Conservation (phyloP, 352 stramenopile species). For the Pythium dissotocum region DNA sequence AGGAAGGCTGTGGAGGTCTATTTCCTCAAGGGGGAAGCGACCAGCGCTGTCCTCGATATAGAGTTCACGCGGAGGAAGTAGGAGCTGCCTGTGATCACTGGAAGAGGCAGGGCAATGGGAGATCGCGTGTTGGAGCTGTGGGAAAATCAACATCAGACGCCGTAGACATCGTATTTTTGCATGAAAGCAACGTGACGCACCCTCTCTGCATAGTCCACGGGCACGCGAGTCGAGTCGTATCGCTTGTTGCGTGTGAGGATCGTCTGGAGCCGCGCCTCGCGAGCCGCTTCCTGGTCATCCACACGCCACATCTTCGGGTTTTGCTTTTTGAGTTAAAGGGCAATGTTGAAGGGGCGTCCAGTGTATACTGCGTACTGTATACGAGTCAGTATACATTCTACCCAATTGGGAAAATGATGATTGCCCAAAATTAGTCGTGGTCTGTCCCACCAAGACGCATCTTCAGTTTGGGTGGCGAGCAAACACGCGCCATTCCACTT, state of each 20-base stretch:
- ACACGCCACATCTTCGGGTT: slow-evolving; percentile 25
- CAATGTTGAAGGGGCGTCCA: slow-evolving; percentile 18
- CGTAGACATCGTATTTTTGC: background rate
- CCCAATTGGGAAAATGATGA: background rate
- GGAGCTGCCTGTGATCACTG: slow-evolving; percentile 9
- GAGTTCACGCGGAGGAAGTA: slow-evolving; percentile 13
- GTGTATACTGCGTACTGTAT: background rate
- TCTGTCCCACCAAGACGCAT: background rate
- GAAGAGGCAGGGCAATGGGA: background rate
- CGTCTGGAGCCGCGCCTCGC: slow-evolving; percentile 16
- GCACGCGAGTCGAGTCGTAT: slow-evolving; percentile 2
- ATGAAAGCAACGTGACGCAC: slow-evolving; percentile 10
- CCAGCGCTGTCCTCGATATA: slow-evolving; percentile 25
- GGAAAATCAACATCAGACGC: background rate
- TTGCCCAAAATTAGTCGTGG: background rate
- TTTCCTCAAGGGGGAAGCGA: background rate
- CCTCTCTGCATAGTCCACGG: slow-evolving; percentile 26
- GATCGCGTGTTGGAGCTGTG: slow-evolving; percentile 1
- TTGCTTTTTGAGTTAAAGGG: background rate
- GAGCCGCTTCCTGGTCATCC: slow-evolving; percentile 18
- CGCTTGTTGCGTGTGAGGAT: slow-evolving; percentile 22
- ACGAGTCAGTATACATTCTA: background rate
- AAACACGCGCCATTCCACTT: background rate
- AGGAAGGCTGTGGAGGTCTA: slow-evolving; percentile 21
- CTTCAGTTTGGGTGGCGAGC: slow-evolving; percentile 5